Evolutionary conservation across 2,329 filamentous ascomycete genomes (phyloP).

Genomic region (Tolypocladium nubicola): DNA sequence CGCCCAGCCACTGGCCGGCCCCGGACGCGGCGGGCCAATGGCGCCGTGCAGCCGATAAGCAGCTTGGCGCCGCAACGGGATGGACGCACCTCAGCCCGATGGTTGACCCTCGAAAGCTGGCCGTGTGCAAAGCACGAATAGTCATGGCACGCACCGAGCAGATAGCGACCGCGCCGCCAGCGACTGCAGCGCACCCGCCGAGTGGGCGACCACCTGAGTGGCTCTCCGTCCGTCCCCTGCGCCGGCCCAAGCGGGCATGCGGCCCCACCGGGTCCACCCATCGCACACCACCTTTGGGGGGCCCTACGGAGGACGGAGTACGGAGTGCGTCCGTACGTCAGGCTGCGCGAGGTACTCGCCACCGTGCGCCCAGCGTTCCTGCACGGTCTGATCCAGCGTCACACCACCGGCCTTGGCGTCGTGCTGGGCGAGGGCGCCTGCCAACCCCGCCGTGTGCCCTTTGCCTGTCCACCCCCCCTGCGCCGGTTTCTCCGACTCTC

Average conservation of each 20-base stretch:
- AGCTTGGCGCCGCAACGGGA: neutral
- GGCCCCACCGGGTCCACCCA: slow-evolving; percentile 1
- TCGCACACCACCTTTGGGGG: neutral
- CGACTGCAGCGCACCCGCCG: neutral
- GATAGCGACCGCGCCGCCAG: neutral
- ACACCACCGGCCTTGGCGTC: neutral
- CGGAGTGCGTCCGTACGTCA: neutral
- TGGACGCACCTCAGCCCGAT: neutral
- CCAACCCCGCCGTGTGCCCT: neutral
- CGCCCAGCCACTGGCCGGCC: neutral
- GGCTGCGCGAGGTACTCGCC: neutral
- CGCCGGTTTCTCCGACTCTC: neutral
- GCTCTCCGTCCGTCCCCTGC: neutral
- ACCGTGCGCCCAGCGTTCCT: neutral
- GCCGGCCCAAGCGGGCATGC: slow-evolving; percentile 1
- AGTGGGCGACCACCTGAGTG: neutral
- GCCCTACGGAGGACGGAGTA: neutral
- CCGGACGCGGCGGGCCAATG: neutral
- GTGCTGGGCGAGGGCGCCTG: neutral
- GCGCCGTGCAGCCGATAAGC: slow-evolving; percentile 1
- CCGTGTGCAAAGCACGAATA: too few species aligned
- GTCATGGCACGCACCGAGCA: too few species aligned
- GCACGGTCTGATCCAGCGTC: neutral
- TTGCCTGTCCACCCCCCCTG: neutral
- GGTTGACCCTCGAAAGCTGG: too few species aligned